Conservation (phyloP, 768 basidiomycete genomes). For the Russula abietina region DNA sequence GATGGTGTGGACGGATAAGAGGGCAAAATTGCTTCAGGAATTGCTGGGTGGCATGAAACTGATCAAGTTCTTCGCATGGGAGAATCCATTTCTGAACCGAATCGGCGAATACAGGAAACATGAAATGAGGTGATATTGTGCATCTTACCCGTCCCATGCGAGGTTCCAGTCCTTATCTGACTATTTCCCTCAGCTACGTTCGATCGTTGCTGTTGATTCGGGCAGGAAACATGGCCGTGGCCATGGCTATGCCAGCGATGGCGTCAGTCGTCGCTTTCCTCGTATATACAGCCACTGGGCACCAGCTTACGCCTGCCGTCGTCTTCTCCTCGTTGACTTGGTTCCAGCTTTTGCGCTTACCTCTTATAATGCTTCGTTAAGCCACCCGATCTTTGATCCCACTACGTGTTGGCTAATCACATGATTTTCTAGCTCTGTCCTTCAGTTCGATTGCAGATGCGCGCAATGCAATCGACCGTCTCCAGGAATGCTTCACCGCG, state of each 20-base stretch:
- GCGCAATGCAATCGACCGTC: slow-evolving; percentile 64
- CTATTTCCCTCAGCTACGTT: slow-evolving; percentile 42
- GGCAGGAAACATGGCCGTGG: slow-evolving; percentile 60
- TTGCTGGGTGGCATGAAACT: slow-evolving; percentile 85
- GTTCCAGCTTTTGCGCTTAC: slow-evolving; percentile 77
- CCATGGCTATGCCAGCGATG: slow-evolving; percentile 66
- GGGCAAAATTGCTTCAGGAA: slow-evolving; percentile 86
- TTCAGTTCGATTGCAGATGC: slow-evolving; percentile 83
- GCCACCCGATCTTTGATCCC: slow-evolving; percentile 13
- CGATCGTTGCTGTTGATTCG: slow-evolving; percentile 62
- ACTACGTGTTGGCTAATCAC: neutral
- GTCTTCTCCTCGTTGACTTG: slow-evolving; percentile 82
- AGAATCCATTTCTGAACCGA: slow-evolving; percentile 69
- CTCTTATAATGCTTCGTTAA: slow-evolving; percentile 63
- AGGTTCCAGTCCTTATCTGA: neutral
- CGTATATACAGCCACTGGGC: slow-evolving; percentile 69
- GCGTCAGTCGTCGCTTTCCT: slow-evolving; percentile 78
- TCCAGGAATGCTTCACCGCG: slow-evolving; percentile 78
- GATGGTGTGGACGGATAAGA: slow-evolving; percentile 88
- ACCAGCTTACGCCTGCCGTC: slow-evolving; percentile 57
- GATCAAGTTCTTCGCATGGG: slow-evolving; percentile 92
- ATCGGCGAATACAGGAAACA: slow-evolving; percentile 61
- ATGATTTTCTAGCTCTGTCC: slow-evolving; percentile 45
- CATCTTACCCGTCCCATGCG: neutral
- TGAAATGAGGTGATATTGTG: slow-evolving; percentile 50